Evolutionary conservation across 1,284 basidiomycete genomes (phyloP).

Genomic region (Naganishia sp.): DNA sequence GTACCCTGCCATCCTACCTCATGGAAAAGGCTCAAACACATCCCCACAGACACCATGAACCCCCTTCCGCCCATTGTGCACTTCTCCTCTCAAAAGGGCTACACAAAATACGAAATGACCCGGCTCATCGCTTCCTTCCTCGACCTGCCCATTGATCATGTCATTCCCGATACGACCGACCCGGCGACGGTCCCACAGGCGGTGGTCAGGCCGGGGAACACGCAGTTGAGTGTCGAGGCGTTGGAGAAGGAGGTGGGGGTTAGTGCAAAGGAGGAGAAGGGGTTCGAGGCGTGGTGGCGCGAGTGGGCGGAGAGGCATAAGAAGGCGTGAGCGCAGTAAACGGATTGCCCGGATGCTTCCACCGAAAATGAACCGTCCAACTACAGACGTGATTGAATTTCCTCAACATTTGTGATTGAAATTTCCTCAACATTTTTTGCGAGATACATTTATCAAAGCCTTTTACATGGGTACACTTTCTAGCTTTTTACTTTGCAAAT

Average conservation of each 20-base stretch:
- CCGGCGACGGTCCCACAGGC: constrained; percentile 33
- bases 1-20: constrained; percentile 18
- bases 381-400: too few species aligned
- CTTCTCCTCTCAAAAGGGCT: constrained; percentile 54
- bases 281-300: constrained; percentile 50
- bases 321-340: not conserved
- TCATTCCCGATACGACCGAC: constrained; percentile 42
- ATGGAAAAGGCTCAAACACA: not conserved
- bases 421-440: too few species aligned
- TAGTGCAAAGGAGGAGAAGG: constrained; percentile 40
- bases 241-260: constrained; percentile 45
- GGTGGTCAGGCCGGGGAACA: constrained; percentile 49
- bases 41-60: constrained; percentile 37
- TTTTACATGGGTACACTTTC: not conserved
- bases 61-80: constrained; percentile 53
- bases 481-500: not conserved
- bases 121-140: constrained; percentile 47
- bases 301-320: constrained; percentile 34
- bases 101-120: constrained; percentile 59
- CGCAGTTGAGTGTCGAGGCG: constrained; percentile 45
- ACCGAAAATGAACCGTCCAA: too few species aligned
- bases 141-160: constrained; percentile 45
- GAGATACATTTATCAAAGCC: not conserved
- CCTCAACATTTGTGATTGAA: not conserved
- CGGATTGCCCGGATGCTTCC: not conserved